Conservation (phyloP, 345 rosid genomes). For the Conringia planisiliqua region DNA sequence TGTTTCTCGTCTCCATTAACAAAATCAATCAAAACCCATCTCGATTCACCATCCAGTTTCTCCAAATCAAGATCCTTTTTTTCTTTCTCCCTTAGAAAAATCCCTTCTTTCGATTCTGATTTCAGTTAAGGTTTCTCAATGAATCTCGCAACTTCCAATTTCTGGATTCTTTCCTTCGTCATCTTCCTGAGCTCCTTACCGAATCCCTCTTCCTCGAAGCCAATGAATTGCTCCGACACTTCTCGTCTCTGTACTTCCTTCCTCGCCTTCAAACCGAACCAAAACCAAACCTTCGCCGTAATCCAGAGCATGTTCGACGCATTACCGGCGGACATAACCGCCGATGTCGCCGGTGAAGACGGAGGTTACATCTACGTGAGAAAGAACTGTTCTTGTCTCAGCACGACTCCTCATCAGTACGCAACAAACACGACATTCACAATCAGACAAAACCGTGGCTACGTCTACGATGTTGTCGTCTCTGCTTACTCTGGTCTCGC, state of each 20-base stretch:
- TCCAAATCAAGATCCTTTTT: not conserved
- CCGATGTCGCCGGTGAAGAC: constrained; percentile 34
- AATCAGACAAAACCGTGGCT: constrained; percentile 55
- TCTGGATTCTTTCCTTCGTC: constrained; percentile 25
- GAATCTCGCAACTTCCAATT: constrained; percentile 30
- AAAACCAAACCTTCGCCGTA: constrained; percentile 55
- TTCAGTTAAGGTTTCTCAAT: constrained; percentile 28
- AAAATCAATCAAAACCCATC: constrained; percentile 17
- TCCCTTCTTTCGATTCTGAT: not conserved
- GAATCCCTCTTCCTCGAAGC: constrained; percentile 39
- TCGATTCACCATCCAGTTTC: constrained; percentile 1
- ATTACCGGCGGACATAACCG: constrained; percentile 56
- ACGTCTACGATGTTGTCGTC: constrained; percentile 50
- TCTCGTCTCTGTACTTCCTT: constrained; percentile 77
- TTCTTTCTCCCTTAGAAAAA: not conserved
- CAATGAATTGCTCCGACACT: constrained; percentile 87
- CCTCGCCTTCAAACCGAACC: constrained; percentile 69
- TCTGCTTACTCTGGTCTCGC: constrained; percentile 82
- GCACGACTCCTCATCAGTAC: constrained; percentile 53
- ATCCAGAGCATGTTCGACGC: constrained; percentile 95
- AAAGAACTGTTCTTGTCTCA: constrained; percentile 90
- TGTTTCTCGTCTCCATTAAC: constrained; percentile 14
- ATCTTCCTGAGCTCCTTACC: constrained; percentile 14
- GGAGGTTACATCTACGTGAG: constrained; percentile 57
- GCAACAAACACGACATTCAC: constrained; percentile 77